phyloP scores from a whole-genome alignment of 768 basidiomycete species.

The Rickenella mellea region DNA sequence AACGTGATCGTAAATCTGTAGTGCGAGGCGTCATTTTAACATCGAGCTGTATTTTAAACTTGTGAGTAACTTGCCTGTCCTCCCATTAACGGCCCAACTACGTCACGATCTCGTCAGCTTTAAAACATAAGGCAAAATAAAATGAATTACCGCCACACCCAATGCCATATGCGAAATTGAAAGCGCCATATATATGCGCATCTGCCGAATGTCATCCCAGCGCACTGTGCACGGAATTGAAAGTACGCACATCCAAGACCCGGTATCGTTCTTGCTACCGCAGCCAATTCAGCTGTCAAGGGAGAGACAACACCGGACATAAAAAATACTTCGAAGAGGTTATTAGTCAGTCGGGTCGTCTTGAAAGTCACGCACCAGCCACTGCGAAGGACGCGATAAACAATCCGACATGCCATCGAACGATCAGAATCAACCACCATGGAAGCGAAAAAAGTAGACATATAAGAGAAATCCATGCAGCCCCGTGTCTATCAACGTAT shows the following conservation, averaged over 20 bases:
- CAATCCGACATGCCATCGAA: conserved; percentile 34
- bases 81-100: conserved; percentile 67
- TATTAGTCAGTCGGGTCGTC: background rate
- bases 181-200: conserved; percentile 66
- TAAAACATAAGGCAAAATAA: no score
- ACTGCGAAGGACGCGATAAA: conserved; percentile 42
- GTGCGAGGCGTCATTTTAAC: conserved; percentile 3
- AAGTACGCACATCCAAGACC: conserved; percentile 56
- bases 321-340: conserved; percentile 42
- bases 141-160: conserved; percentile 45
- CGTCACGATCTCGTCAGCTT: no score
- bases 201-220: no score
- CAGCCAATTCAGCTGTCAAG: conserved; percentile 56
- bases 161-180: conserved; percentile 62
- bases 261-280: conserved; percentile 42
- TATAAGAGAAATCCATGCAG: conserved; percentile 42
- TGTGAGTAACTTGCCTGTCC: conserved; percentile 57
- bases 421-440: conserved; percentile 50
- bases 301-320: conserved; percentile 50
- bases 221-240: background rate
- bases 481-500: conserved; percentile 43
- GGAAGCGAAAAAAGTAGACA: conserved; percentile 47
- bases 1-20: conserved; percentile 50
- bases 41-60: background rate
- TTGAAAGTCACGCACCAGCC: conserved; percentile 37